Percentiles rank a stretch among this genome's conserved stretches.
Conservation (phyloP, 176 grass and related monocot species). For the Carex cristatella region DNA sequence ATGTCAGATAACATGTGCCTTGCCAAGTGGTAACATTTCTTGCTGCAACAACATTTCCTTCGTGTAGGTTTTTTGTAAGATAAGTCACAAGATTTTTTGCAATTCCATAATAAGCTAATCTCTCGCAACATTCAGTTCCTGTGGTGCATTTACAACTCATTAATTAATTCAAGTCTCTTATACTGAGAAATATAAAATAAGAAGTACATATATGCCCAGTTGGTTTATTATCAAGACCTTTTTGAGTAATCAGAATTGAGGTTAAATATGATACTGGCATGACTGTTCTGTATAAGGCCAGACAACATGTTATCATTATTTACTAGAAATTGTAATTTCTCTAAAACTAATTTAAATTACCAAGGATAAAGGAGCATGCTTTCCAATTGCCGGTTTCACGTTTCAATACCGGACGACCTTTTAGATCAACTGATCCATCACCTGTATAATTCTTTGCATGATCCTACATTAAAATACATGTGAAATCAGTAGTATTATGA, state of each 20-base stretch:
- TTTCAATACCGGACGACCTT: slow-evolving; percentile 23
- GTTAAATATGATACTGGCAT: not conserved
- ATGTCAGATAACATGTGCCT: slow-evolving; percentile 52
- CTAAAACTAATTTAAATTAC: not conserved
- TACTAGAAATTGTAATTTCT: not conserved
- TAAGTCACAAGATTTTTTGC: slow-evolving; percentile 59
- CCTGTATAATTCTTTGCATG: slow-evolving; percentile 16
- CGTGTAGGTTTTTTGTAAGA: slow-evolving; percentile 38
- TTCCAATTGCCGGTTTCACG: slow-evolving; percentile 24
- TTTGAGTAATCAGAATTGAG: no score
- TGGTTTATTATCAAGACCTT: no score
- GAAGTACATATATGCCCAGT: not conserved
- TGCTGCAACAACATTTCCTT: slow-evolving; percentile 46
- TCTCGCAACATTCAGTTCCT: slow-evolving; percentile 49
- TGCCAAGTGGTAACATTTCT: slow-evolving; percentile 55
- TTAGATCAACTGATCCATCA: slow-evolving; percentile 32
- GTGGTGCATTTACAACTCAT: not conserved
- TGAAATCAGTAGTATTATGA: not conserved
- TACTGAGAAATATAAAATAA: not conserved
- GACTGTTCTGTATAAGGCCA: not conserved
- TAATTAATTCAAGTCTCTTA: not conserved
- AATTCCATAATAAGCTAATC: slow-evolving; percentile 50
- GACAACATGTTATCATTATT: not conserved
- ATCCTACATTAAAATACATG: not conserved
- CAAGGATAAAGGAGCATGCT: slow-evolving; percentile 35